phyloP scores from a whole-genome alignment of 2,329 filamentous ascomycete genomes.

The Fusarium paranaense region DNA sequence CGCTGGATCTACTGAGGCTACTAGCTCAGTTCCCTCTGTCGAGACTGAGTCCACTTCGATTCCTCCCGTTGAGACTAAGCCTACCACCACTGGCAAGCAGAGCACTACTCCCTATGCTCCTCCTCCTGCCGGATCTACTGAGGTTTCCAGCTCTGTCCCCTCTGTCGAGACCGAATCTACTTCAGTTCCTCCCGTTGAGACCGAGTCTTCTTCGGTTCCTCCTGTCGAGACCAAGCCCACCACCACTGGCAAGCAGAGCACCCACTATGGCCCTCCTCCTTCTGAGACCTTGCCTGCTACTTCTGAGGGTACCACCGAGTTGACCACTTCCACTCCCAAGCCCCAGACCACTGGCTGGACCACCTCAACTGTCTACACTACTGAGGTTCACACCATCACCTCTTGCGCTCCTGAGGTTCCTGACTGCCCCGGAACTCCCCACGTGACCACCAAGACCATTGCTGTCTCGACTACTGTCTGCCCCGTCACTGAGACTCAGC shows the following conservation, averaged over 20 bases:
- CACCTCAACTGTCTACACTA: conserved; percentile 38
- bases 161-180: neutral
- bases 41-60: neutral
- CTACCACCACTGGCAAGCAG: neutral
- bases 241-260: neutral
- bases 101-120: neutral
- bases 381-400: conserved; percentile 25
- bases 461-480: conserved; percentile 26
- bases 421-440: conserved; percentile 19
- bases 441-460: conserved; percentile 30
- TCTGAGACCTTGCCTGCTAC: neutral
- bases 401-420: conserved; percentile 25
- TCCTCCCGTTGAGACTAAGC: neutral
- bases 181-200: neutral
- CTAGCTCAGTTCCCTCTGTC: neutral
- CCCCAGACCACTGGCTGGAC: conserved; percentile 1
- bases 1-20: neutral
- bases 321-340: neutral
- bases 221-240: neutral
- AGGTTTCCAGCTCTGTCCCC: neutral
- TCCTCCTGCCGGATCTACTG: neutral
- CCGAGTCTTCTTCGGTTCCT: neutral
- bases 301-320: neutral
- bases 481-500: conserved; percentile 22
- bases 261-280: neutral